These are phyloP conservation scores for Blastocystis sp. DNA, from an alignment of 352 stramenopile species.

Conservation along the genomic window DNA sequence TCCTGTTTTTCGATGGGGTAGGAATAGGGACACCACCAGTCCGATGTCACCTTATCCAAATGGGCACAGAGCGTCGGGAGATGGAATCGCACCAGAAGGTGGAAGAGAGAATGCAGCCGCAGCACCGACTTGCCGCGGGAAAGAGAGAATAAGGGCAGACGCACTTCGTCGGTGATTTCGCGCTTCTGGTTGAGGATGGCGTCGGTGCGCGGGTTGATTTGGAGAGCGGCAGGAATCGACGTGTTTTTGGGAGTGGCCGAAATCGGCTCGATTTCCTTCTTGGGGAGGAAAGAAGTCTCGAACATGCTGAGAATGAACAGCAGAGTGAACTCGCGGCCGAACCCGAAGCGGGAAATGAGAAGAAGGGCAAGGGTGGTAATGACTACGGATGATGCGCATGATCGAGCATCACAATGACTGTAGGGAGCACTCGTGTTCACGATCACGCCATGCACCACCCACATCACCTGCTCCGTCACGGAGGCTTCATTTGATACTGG, in stretches of 20 bases:
- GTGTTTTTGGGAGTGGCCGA: slow-evolving; percentile 12
- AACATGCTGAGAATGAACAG: slow-evolving; percentile 58
- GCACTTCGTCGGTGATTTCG: not conserved
- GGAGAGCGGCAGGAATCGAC: not conserved
- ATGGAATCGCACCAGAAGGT: slow-evolving; percentile 15
- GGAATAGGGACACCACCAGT: slow-evolving; percentile 18
- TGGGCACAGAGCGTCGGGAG: not conserved
- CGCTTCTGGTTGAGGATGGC: slow-evolving; percentile 2
- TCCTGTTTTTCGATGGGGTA: slow-evolving; percentile 33
- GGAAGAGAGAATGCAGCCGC: slow-evolving; percentile 22
- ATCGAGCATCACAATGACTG: not conserved
- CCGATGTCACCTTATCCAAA: not conserved
- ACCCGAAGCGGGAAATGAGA: not conserved
- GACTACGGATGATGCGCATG: not conserved
- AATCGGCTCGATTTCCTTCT: not conserved
- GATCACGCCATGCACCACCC: slow-evolving; percentile 28
- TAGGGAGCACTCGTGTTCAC: slow-evolving; percentile 46
- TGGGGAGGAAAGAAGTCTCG: not conserved
- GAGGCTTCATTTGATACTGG: not conserved
- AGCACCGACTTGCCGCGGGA: slow-evolving; percentile 27
- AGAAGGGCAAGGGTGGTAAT: slow-evolving; percentile 12
- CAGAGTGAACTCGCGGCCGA: slow-evolving; percentile 48
- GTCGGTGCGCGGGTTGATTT: not conserved
- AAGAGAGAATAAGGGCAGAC: slow-evolving; percentile 45
- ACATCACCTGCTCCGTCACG: slow-evolving; percentile 22